These are phyloP conservation scores for Melampsora abietis-canadensis DNA, from an alignment of 1,284 basidiomycete genomes.

Conservation along the genomic window DNA sequence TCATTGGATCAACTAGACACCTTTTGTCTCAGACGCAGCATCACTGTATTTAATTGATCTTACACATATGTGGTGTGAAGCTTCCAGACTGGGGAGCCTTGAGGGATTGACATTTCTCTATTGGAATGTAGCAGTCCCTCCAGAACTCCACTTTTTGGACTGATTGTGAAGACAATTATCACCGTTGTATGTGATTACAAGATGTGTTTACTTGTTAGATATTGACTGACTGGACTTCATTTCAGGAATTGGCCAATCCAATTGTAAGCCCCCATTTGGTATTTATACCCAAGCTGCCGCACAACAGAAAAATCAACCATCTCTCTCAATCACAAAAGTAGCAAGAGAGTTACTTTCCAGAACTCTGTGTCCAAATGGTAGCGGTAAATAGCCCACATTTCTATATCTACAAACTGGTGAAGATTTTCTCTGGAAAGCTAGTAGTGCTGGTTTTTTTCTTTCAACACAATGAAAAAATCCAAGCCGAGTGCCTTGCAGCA, in stretches of 20 bases:
- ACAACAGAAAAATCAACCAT: background rate
- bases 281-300: background rate
- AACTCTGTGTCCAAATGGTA: conserved; percentile 11
- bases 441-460: conserved; percentile 5
- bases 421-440: background rate
- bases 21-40: too few relatives aligned
- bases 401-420: conserved; percentile 8
- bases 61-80: background rate
- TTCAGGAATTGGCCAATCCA: conserved; percentile 13
- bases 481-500: background rate
- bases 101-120: background rate
- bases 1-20: too few relatives aligned
- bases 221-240: too few relatives aligned
- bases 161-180: background rate
- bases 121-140: background rate
- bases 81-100: conserved; percentile 2
- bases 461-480: background rate
- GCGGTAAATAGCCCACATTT: background rate
- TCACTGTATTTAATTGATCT: background rate
- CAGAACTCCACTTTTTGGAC: background rate
- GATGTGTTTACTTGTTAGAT: background rate
- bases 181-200: background rate
- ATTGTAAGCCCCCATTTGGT: background rate
- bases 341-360: background rate
- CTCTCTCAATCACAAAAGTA: conserved; percentile 11